Base-by-base conservation (phyloP, 2,329 filamentous ascomycete species). In the Chaetomium sp. region DNA sequence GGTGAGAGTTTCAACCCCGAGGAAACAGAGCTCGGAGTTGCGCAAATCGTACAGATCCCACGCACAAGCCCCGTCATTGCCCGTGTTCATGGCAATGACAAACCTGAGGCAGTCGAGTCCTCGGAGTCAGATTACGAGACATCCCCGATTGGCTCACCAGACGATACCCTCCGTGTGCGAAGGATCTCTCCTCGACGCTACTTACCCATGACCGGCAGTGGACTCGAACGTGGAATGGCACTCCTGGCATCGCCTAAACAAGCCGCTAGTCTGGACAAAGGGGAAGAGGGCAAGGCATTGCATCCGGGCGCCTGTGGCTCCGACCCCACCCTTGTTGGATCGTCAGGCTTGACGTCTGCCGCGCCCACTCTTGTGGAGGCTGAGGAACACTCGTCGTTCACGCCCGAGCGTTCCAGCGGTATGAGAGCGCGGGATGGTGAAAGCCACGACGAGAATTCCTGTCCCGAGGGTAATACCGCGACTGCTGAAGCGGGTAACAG, bases 61-160 rank as follows among this genome's bases (percentile, higher is more conserved):
- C 37, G 19, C 1, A 43, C 46, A 1, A 36, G 53, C 9, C 42
- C 51, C 9, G 7, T 14, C 36, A 5, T 40, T 50, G n/a, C 36
- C 48, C 6, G 50, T 45, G 36, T 6, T 41, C 45, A 52, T n/a
- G 14, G 19, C 19, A 27, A 50, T 32, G 33, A 49, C 3, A 47
- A 53, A 1, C 11, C 14, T 7, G 42, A 32, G 4, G 10, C 42
- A 11, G 60, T n/a, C 2, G 55, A 64, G 8, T 46, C 35, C 42
- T 66, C 64, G 1, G 41, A 61, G 3, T 67, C 63, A 2, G 64
- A 66, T 40, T 64, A 65, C 48, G 61, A 62, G n/a, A 52, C 37
- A 4, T 63, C 61, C 1, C 59, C 60, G 3, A 59, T 27, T 27
- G 19, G 56, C 3, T 63, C 64, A 4, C 52, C 55, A 8, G 41